phyloP scores from a whole-genome alignment of 257 asterid genomes.

The Linderniella brevidens region DNA sequence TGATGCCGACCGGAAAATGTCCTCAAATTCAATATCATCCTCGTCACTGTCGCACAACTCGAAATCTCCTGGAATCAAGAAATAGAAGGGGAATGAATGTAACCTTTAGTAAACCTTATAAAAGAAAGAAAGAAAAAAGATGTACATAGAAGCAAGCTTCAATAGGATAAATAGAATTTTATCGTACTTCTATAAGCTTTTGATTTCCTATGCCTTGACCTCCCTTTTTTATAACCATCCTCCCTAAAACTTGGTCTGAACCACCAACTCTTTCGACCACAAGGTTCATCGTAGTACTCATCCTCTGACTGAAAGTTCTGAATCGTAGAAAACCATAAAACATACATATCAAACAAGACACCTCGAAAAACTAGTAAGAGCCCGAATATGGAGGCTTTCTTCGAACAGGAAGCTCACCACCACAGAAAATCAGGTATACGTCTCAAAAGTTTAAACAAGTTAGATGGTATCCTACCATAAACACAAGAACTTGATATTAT shows the following conservation, averaged over 20 bases:
- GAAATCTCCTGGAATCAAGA: constrained; percentile 19
- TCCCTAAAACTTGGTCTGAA: constrained; percentile 37
- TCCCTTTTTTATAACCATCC: constrained; percentile 30
- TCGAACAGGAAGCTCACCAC: not conserved
- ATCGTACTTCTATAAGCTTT: constrained; percentile 25
- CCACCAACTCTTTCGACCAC: constrained; percentile 39
- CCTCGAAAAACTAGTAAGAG: not conserved
- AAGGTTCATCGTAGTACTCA: constrained; percentile 31
- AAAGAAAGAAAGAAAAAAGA: not conserved
- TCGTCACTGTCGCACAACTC: constrained; percentile 40
- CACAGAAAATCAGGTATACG: too few species aligned
- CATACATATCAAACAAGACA: not conserved
- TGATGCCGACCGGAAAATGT: constrained; percentile 36
- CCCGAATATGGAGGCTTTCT: not conserved
- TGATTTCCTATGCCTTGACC: constrained; percentile 28
- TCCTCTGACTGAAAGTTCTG: constrained; percentile 40
- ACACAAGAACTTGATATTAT: not conserved
- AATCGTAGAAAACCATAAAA: constrained; percentile 7
- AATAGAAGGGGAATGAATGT: too few species aligned
- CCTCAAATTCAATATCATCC: constrained; percentile 38
- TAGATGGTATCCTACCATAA: too few species aligned
- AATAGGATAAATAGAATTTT: constrained; percentile 9
- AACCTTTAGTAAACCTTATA: constrained; percentile 2
- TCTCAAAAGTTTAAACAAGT: too few species aligned
- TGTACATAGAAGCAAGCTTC: not conserved